A percentile compares a stretch with the other conserved stretches of the same genome.
These are phyloP conservation scores for Penicillium lagena DNA, from an alignment of 495 filamentous ascomycete species.

Conservation along the genomic window DNA sequence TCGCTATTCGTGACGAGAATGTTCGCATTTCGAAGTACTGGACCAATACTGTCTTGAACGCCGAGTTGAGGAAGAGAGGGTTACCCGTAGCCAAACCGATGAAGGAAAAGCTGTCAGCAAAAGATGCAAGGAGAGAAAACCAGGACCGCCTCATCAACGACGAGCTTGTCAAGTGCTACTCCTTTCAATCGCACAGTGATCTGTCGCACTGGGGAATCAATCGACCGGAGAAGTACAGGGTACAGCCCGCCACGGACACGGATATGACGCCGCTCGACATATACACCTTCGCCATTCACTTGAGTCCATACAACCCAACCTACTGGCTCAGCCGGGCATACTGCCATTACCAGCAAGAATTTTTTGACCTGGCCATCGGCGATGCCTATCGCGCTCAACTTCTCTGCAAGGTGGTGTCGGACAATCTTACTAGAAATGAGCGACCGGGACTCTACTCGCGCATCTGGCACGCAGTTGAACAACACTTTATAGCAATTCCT, in stretches of 20 bases:
- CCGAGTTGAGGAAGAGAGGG: not conserved
- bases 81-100: not conserved
- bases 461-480: constrained; percentile 25
- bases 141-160: not conserved
- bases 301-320: constrained; percentile 62
- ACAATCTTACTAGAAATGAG: constrained; percentile 7
- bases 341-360: constrained; percentile 61
- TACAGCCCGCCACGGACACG: constrained; percentile 6
- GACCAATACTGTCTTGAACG: not conserved
- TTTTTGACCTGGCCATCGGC: constrained; percentile 75
- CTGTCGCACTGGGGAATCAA: constrained; percentile 18
- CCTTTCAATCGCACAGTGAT: constrained; percentile 9
- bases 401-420: constrained; percentile 34
- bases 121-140: not conserved
- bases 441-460: constrained; percentile 20
- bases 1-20: no score
- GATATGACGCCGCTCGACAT: constrained; percentile 19
- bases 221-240: constrained; percentile 4
- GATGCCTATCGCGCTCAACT: constrained; percentile 79
- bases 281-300: constrained; percentile 27
- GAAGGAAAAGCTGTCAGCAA: no score
- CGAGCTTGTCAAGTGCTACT: constrained; percentile 4
- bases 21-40: not conserved
- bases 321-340: constrained; percentile 65
- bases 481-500: constrained; percentile 18